phyloP scores from a whole-genome alignment of 2,329 filamentous ascomycete genomes.

The Sphaerostilbella broomeana region DNA sequence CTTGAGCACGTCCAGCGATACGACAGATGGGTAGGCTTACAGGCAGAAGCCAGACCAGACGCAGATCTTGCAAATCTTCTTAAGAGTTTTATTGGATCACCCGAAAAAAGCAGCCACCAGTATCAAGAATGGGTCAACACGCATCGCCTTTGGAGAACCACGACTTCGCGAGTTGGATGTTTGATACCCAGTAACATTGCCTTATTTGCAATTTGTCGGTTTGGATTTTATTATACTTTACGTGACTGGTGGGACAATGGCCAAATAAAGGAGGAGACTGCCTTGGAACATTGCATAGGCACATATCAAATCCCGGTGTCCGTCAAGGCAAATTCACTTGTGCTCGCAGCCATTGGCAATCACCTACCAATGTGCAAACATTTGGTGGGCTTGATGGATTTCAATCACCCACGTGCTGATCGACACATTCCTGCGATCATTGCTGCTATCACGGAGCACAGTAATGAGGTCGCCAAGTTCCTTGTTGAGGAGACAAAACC shows the following conservation, averaged over 20 bases:
- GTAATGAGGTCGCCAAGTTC: background rate
- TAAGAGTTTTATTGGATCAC: constrained; percentile 2
- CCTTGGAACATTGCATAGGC: background rate
- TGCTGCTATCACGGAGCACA: background rate
- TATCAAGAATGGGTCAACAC: constrained; percentile 1
- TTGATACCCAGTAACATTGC: background rate
- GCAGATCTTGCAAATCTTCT: background rate
- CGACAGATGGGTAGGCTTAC: constrained; percentile 1
- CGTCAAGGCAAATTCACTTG: background rate
- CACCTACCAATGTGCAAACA: background rate
- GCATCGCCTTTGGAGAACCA: background rate
- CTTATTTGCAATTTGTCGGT: background rate
- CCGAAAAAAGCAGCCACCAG: background rate
- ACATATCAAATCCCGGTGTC: too few relatives aligned
- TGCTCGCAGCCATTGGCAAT: background rate
- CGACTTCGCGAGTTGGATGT: background rate
- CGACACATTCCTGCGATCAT: background rate
- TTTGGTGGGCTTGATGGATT: background rate
- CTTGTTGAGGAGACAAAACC: background rate
- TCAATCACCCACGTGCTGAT: background rate
- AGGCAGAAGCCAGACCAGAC: background rate
- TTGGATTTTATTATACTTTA: constrained; percentile 3
- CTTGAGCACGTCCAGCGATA: background rate
- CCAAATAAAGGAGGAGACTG: background rate
- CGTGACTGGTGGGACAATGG: constrained; percentile 3